Evolutionary conservation across 257 asterid species (phyloP).

Genomic region (Apocynum venetum): DNA sequence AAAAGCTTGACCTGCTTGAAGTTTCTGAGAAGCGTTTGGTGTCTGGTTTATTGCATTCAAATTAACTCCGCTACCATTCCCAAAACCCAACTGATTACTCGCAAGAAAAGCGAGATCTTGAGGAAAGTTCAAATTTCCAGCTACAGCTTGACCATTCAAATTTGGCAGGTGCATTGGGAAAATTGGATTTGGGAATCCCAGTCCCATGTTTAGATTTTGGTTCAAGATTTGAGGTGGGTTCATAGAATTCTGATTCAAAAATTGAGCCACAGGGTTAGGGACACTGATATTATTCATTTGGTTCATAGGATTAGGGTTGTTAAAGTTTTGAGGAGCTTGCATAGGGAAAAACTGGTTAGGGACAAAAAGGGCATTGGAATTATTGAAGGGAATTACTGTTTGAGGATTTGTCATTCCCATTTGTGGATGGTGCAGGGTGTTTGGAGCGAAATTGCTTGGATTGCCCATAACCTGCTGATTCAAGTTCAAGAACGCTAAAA

Average conservation of each 20-base stretch:
- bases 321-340: conserved; percentile 29
- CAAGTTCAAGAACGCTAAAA: conserved; percentile 8
- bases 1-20: conserved; percentile 23
- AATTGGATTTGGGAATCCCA: conserved; percentile 42
- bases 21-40: conserved; percentile 28
- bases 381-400: conserved; percentile 35
- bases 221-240: conserved; percentile 40
- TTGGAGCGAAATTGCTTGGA: conserved; percentile 37
- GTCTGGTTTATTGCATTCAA: conserved; percentile 31
- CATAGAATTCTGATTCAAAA: conserved; percentile 35
- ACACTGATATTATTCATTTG: conserved; percentile 22
- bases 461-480: conserved; percentile 44
- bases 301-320: conserved; percentile 14
- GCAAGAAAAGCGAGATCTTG: conserved; percentile 36
- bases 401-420: conserved; percentile 44
- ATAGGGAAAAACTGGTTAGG: conserved; percentile 41
- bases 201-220: conserved; percentile 21
- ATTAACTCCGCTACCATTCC: conserved; percentile 33
- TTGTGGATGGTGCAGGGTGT: conserved; percentile 35
- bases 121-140: conserved; percentile 21
- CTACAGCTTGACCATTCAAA: conserved; percentile 21
- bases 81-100: conserved; percentile 32
- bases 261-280: conserved; percentile 31
- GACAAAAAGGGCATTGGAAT: conserved; percentile 35
- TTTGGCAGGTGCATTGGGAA: conserved; percentile 45